phyloP scores from a whole-genome alignment of 805 yeast genomes.

The Saturnispora hagleri region DNA sequence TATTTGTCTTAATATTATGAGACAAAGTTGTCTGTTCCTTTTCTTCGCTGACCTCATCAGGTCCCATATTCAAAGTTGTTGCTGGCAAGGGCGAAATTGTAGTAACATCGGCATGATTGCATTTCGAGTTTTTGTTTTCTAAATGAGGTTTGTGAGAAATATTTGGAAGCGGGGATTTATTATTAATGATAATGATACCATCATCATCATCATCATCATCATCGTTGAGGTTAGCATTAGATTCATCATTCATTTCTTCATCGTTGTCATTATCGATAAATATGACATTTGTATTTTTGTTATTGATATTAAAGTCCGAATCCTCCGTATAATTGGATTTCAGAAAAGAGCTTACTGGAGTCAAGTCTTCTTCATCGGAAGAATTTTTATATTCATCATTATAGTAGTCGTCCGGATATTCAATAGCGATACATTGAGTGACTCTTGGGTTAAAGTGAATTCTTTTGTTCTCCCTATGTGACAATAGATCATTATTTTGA shows the following conservation, averaged over 20 bases:
- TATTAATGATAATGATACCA: conserved; percentile 19
- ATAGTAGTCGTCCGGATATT: conserved; percentile 16
- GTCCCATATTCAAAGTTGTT: conserved; percentile 71
- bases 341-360: conserved; percentile 10
- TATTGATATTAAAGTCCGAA: conserved; percentile 11
- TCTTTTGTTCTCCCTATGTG: conserved; percentile 32
- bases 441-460: conserved; percentile 93
- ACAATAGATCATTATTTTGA: neutral
- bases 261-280: neutral
- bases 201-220: conserved; percentile 6
- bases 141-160: conserved; percentile 25
- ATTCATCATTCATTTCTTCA: conserved; percentile 17
- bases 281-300: too few relatives aligned
- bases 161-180: conserved; percentile 13
- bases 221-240: conserved; percentile 8
- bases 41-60: conserved; percentile 47
- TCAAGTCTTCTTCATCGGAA: conserved; percentile 17
- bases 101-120: conserved; percentile 19
- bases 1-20: conserved; percentile 60
- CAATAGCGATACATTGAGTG: conserved; percentile 83
- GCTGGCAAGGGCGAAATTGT: conserved; percentile 80
- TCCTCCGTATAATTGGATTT: conserved; percentile 8
- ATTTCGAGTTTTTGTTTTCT: neutral
- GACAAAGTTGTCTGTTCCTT: conserved; percentile 35
- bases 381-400: conserved; percentile 12